phyloP scores from a whole-genome alignment of 768 basidiomycete species.

The Suillus decipiens region DNA sequence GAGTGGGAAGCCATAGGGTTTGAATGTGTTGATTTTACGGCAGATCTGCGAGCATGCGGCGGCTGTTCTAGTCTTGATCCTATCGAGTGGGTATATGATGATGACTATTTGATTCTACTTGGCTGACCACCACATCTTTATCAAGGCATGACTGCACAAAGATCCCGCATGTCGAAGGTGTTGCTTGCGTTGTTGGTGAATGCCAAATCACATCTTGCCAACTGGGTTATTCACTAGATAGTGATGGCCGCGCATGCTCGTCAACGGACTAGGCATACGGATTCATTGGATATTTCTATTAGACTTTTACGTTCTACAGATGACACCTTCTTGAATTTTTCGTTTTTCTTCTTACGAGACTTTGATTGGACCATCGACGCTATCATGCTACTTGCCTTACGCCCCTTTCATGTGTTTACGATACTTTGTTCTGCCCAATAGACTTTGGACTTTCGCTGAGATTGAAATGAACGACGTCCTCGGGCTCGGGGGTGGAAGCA shows the following conservation, averaged over 20 bases:
- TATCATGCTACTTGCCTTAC: background rate
- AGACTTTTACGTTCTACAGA: background rate
- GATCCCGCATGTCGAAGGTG: constrained; percentile 24
- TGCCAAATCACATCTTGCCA: constrained; percentile 30
- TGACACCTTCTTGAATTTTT: background rate
- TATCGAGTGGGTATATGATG: constrained; percentile 10
- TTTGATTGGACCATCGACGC: background rate
- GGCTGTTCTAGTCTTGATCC: constrained; percentile 30
- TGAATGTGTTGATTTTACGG: constrained; percentile 32
- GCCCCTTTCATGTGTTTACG: background rate
- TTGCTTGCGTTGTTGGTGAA: constrained; percentile 28
- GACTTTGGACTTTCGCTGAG: constrained; percentile 4
- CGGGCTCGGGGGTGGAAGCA: constrained; percentile 5
- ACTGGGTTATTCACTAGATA: constrained; percentile 22
- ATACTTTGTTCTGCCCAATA: background rate
- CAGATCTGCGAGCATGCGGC: constrained; percentile 32
- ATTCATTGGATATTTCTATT: background rate
- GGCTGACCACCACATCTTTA: background rate
- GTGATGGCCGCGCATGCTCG: constrained; percentile 20
- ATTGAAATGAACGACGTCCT: background rate
- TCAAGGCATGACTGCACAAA: constrained; percentile 30
- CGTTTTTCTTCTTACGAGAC: background rate
- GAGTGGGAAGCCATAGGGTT: constrained; percentile 21
- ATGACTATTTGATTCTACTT: background rate
- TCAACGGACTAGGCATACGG: constrained; percentile 5